phyloP scores from a whole-genome alignment of 345 rosid genomes.

The Hirschfeldia incana region DNA sequence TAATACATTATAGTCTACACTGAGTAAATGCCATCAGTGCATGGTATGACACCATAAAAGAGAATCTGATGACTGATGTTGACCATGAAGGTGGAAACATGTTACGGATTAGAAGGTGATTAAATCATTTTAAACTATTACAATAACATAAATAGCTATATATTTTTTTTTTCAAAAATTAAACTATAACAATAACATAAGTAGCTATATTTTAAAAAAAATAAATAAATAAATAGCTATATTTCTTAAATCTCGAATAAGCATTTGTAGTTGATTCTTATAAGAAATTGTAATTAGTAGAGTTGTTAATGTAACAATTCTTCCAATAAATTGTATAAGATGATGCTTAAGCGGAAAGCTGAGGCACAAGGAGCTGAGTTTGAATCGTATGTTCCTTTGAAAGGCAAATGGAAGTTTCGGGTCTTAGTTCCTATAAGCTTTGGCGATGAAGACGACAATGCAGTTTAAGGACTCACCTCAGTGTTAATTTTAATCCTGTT shows the following conservation, averaged over 20 bases:
- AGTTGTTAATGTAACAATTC: too few species aligned
- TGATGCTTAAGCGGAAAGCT: constrained; percentile 84
- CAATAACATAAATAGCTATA: neutral
- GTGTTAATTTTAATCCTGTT: constrained; percentile 9
- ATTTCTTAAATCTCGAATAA: neutral
- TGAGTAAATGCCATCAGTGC: too few species aligned
- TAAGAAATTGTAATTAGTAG: too few species aligned
- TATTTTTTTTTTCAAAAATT: too few species aligned
- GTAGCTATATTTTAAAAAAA: too few species aligned
- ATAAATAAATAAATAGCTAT: too few species aligned
- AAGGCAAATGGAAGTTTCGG: constrained; percentile 93
- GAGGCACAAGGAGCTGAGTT: constrained; percentile 89
- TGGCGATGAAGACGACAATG: constrained; percentile 47
- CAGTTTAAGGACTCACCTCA: constrained; percentile 13
- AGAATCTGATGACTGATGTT: too few species aligned
- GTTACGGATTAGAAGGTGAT: too few species aligned
- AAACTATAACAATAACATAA: neutral
- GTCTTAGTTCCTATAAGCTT: constrained; percentile 72
- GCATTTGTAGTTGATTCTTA: neutral
- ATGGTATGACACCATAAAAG: too few species aligned
- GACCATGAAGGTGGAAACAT: too few species aligned
- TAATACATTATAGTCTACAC: too few species aligned
- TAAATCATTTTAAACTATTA: neutral
- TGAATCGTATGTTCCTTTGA: constrained; percentile 72
- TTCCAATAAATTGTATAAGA: constrained; percentile 39